Evolutionary conservation across 371 early-diverging fungal genomes (phyloP), one percentile per base, ranked within the genome.

Genomic region (Lichtheimia corymbifera): DNA sequence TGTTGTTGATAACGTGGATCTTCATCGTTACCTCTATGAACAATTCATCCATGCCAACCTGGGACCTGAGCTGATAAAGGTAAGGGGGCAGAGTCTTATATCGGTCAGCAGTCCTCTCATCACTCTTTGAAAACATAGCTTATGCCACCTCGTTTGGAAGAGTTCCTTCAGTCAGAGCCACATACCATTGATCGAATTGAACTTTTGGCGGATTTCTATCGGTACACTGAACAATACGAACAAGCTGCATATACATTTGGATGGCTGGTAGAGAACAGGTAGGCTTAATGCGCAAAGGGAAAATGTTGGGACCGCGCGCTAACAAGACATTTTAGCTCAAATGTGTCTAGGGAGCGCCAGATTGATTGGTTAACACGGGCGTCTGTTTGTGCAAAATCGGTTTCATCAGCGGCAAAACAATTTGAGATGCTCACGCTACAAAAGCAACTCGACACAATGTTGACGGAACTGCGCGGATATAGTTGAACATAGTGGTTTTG

Each of bases 1-100:
- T 22, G 25, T 49, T 18, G 53, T 42, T 15, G 50, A 67, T 9
- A 74, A 74, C 51, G 58, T 56, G 27, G 64, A 63, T 4, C 73
- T 70, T 55, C 66, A 70, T 42, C 64, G 55, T 30, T 74, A 77
- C 20, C 51, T 68, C 1, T 77, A 70, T 28, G 66, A 70, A 40
- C 63, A 64, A 42, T 70, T 77, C 54, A 57, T 72, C 13, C 41
- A 62, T 5, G 53, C 66, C 1, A 50, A 54, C 0, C 18, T 70
- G 20, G 72, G 61, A 1, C 35, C 55, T 18, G 65, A 66, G 22
- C 55, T 77, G 30, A 70, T 77, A n/a, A 64, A 68, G 63, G 75
- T 70, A 66, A 50, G 35, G 12, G 12, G 1, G 22, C 2, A 44
- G 5, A 35, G 4, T 28, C 28, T 11, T 9, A 2, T 35, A 17